Conservation (phyloP, 208 protist species). For the Trypanosoma vivax region DNA sequence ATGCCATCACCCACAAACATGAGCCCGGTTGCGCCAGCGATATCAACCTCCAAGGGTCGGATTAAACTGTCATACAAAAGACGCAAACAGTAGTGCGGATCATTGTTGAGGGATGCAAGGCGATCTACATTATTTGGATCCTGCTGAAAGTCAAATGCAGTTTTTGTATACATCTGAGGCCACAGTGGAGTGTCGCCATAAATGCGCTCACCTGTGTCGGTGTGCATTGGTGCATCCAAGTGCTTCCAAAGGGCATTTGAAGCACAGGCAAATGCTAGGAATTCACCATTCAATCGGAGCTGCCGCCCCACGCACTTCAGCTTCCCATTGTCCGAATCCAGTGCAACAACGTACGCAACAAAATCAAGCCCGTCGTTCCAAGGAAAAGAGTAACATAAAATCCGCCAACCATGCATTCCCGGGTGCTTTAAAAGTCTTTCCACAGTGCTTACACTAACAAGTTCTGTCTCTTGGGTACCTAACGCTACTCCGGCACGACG, state of each 20-base stretch:
- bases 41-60: constrained; percentile 20
- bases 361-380: constrained; percentile 40
- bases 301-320: constrained; percentile 5
- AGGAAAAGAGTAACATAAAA: constrained; percentile 44
- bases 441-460: constrained; percentile 23
- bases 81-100: constrained; percentile 30
- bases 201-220: constrained; percentile 17
- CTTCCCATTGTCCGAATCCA: neutral
- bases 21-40: constrained; percentile 14
- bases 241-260: constrained; percentile 23
- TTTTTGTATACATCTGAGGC: constrained; percentile 49
- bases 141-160: constrained; percentile 31
- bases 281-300: constrained; percentile 9
- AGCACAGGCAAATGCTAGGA: constrained; percentile 16
- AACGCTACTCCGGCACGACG: constrained; percentile 1
- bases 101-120: constrained; percentile 2
- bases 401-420: constrained; percentile 22
- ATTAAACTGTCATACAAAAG: constrained; percentile 34
- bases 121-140: constrained; percentile 5
- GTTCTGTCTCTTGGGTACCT: constrained; percentile 2
- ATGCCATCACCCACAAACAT: constrained; percentile 48
- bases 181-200: constrained; percentile 57
- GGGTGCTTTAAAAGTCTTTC: constrained; percentile 18
- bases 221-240: constrained; percentile 28
- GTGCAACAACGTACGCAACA: constrained; percentile 27